phyloP scores from a whole-genome alignment of 1,139 yeast species.

The Yamadazyma atlantica region DNA sequence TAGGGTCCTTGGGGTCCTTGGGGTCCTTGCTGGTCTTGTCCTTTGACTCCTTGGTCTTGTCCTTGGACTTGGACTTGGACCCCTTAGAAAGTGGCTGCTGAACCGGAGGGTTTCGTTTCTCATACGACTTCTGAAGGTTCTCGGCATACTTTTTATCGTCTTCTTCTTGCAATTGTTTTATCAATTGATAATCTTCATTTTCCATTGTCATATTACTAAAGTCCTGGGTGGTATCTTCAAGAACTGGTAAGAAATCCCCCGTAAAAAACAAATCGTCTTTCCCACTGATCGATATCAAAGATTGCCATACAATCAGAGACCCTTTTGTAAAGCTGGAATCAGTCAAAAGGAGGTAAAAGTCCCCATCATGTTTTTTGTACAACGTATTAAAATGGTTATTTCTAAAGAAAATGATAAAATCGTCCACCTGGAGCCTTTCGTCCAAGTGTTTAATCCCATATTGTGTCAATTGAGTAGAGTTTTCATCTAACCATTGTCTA shows the following conservation, averaged over 20 bases:
- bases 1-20: constrained; percentile 6
- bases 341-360: constrained; percentile 63
- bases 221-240: constrained; percentile 22
- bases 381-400: constrained; percentile 84
- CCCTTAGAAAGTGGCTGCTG: too few species aligned
- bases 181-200: constrained; percentile 28
- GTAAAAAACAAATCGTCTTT: constrained; percentile 64
- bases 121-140: constrained; percentile 32
- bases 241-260: constrained; percentile 53
- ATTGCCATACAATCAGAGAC: constrained; percentile 70
- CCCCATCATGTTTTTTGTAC: constrained; percentile 49
- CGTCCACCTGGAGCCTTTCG: constrained; percentile 35
- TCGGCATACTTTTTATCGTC: constrained; percentile 60
- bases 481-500: constrained; percentile 45
- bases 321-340: constrained; percentile 61
- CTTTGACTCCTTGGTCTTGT: constrained; percentile 8
- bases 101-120: constrained; percentile 12
- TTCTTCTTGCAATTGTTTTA: constrained; percentile 57
- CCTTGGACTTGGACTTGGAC: constrained; percentile 3
- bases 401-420: constrained; percentile 68
- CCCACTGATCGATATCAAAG: constrained; percentile 65
- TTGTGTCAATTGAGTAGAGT: constrained; percentile 70
- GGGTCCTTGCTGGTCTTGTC: constrained; percentile 7
- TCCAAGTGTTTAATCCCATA: constrained; percentile 55
- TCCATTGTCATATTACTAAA: constrained; percentile 12